phyloP scores from a whole-genome alignment of 805 yeast species.

The Hanseniaspora nectarophila region DNA sequence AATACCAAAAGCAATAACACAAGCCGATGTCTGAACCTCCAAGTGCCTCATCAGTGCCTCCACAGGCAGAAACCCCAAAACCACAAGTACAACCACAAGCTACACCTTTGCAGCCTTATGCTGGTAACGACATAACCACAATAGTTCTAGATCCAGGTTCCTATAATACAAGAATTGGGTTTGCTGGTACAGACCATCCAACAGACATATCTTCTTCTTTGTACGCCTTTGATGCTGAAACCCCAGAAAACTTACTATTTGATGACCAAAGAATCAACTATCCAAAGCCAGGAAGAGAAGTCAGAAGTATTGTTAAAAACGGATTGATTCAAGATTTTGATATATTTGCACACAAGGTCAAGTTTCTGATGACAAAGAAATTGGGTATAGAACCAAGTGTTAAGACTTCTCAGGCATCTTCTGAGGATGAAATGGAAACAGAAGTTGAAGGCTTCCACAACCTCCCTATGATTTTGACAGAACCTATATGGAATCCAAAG shows the following conservation, averaged over 20 bases:
- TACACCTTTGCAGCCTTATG: conserved; percentile 37
- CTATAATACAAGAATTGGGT: conserved; percentile 69
- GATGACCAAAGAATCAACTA: conserved; percentile 36
- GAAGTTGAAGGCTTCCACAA: conserved; percentile 37
- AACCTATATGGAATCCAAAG: conserved; percentile 72
- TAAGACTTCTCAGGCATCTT: neutral
- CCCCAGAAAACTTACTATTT: conserved; percentile 21
- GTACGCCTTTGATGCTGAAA: conserved; percentile 33
- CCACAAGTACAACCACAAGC: neutral
- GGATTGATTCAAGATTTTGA: conserved; percentile 72
- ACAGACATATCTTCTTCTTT: conserved; percentile 60
- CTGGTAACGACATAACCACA: conserved; percentile 76
- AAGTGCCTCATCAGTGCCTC: neutral
- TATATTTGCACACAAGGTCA: conserved; percentile 63
- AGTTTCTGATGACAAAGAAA: conserved; percentile 41
- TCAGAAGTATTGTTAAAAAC: conserved; percentile 49
- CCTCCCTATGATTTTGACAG: conserved; percentile 64
- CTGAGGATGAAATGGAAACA: neutral
- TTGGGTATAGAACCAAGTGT: conserved; percentile 36
- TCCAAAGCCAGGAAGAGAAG: conserved; percentile 34
- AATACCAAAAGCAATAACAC: too few relatives aligned
- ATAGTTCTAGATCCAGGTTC: conserved; percentile 89
- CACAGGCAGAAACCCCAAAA: neutral
- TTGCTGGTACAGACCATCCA: conserved; percentile 87
- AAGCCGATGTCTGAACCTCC: neutral